Evolutionary conservation across 768 basidiomycete species (phyloP), one percentile per base, ranked within the genome.

Genomic region (Mrakia gelida): DNA sequence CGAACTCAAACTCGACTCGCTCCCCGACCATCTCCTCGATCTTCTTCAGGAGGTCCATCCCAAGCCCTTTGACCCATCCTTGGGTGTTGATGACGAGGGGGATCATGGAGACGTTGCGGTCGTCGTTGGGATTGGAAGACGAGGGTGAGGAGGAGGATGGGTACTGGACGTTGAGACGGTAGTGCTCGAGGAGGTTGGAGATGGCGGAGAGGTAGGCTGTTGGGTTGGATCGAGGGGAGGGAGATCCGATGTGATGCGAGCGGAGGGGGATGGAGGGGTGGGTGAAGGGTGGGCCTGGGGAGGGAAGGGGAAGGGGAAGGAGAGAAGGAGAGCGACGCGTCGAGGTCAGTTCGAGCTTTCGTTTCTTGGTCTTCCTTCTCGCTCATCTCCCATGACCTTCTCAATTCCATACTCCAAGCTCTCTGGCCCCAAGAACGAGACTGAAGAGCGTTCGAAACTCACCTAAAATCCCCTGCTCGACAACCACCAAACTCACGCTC

Each of bases 21-120:
- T 92, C 89, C 32, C 88, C 86, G 7, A 89, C 85, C 49, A 90
- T 85, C 15, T 88, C 88, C 80, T 95, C 91, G 70, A 99, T 91
- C 79, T 88, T 88, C 21, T 82, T 83, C 2, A 89, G 88, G 16
- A 98, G 85, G 81, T 96, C 92, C 23, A 89, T 91, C 4, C 96
- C 96, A 3, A 97, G 89, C 10, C 96, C 96, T 83, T 95, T 98
- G 8, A 89, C 89, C 96, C 96, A 99, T 2, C 96, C 96, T 90
- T 96, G 95, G 0, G 93, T 98, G 83, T 98, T 99, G 73, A 98
- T 88, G 23, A 98, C 89, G 26, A 98, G 88, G 0, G 96, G 96
- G 7, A 95, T 89, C 38, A 85, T 79, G 68, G 56, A 28, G 21
- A 71, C 8, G 63, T 75, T 71, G n/a, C 65, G 73, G 26, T 38